A percentile compares a stretch with the other conserved stretches of the same genome.
Conservation (phyloP, 1,284 basidiomycete species). For the Meira nashicola region DNA sequence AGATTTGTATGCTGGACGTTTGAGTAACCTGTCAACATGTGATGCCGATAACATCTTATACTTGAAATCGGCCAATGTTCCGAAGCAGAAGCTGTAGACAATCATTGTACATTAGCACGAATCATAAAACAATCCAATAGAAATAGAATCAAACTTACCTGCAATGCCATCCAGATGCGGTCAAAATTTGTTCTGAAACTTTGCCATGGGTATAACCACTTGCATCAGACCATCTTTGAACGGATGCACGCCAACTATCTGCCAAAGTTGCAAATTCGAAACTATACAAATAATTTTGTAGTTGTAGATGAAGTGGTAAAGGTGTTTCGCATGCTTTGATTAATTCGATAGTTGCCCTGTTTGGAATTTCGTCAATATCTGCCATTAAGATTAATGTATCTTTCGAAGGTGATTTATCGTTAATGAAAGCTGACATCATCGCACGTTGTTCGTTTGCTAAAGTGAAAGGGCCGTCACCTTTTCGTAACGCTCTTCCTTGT, state of each 20-base stretch:
- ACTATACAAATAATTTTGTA: constrained; percentile 65
- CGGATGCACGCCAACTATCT: constrained; percentile 61
- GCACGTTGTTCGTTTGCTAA: constrained; percentile 54
- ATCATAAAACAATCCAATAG: background rate
- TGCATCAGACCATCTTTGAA: constrained; percentile 57
- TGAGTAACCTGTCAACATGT: constrained; percentile 63
- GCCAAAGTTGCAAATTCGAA: constrained; percentile 59
- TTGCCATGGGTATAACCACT: constrained; percentile 62
- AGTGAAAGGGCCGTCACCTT: constrained; percentile 49
- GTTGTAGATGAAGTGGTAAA: constrained; percentile 62
- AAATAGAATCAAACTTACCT: constrained; percentile 28
- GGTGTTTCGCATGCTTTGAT: constrained; percentile 63
- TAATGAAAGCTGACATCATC: constrained; percentile 36
- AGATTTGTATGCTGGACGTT: constrained; percentile 55
- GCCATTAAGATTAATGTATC: constrained; percentile 62
- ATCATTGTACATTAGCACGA: background rate
- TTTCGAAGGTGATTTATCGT: constrained; percentile 36
- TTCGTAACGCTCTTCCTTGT: constrained; percentile 35
- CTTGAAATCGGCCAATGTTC: constrained; percentile 61
- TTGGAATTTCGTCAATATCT: constrained; percentile 68
- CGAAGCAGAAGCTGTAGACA: constrained; percentile 62
- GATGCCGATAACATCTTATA: constrained; percentile 66
- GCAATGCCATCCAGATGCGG: constrained; percentile 61
- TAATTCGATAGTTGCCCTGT: constrained; percentile 60
- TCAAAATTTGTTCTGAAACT: constrained; percentile 59